Evolutionary conservation across 495 filamentous ascomycete species (phyloP).

Genomic region (Daldinia caldariorum): DNA sequence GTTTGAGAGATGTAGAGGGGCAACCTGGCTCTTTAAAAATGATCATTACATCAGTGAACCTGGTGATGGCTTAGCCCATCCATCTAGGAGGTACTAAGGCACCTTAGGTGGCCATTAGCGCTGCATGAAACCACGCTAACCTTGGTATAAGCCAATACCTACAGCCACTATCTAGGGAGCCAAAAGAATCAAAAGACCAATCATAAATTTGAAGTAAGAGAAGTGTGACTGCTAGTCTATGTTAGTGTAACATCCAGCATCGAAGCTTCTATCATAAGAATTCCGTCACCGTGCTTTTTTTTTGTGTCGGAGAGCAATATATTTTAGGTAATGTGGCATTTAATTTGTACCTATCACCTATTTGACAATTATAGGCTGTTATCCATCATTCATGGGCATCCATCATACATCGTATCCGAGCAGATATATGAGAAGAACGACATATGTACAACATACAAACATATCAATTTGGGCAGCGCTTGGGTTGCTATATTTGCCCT

Average conservation of each 20-base stretch:
- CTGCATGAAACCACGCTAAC: background rate
- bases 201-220: background rate
- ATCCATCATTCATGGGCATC: too few species aligned
- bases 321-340: too few species aligned
- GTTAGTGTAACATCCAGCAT: slow-evolving; percentile 4
- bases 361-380: too few species aligned
- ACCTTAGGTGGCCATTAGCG: slow-evolving; percentile 11
- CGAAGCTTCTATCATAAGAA: slow-evolving; percentile 4
- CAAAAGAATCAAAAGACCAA: slow-evolving; percentile 7
- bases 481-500: slow-evolving; percentile 9
- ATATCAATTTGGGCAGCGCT: slow-evolving; percentile 36
- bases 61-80: slow-evolving; percentile 27
- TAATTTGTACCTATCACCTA: background rate
- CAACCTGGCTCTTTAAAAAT: slow-evolving; percentile 24
- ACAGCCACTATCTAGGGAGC: slow-evolving; percentile 26
- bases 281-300: background rate
- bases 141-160: slow-evolving; percentile 5
- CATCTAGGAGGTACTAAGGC: background rate
- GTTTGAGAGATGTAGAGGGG: slow-evolving; percentile 30
- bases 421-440: background rate
- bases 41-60: slow-evolving; percentile 39
- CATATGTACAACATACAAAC: background rate
- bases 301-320: too few species aligned
- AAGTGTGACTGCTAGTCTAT: slow-evolving; percentile 8
- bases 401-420: too few species aligned